Evolutionary conservation across 2,329 filamentous ascomycete genomes (phyloP).

Genomic region (Periconia sp.): DNA sequence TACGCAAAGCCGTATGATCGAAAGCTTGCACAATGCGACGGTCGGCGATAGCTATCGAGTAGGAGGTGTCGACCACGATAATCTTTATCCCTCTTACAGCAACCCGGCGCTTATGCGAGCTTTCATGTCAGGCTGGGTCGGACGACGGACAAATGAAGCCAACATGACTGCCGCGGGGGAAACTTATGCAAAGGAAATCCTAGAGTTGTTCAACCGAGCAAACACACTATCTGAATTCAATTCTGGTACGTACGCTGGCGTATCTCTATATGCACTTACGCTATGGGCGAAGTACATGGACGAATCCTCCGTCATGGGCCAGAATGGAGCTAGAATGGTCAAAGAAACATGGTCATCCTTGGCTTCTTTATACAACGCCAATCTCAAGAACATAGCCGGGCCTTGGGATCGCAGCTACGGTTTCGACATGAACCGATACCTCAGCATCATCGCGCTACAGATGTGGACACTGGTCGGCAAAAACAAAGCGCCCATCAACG

Average conservation of each 20-base stretch:
- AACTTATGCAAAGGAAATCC: constrained; percentile 56
- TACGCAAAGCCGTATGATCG: constrained; percentile 50
- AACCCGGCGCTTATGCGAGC: constrained; percentile 66
- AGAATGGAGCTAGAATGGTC: constrained; percentile 56
- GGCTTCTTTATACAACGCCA: constrained; percentile 58
- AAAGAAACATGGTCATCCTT: constrained; percentile 56
- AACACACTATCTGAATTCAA: constrained; percentile 66
- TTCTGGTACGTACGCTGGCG: constrained; percentile 63
- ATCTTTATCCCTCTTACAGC: constrained; percentile 64
- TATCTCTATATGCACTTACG: constrained; percentile 61
- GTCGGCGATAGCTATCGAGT: constrained; percentile 64
- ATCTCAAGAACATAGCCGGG: constrained; percentile 62
- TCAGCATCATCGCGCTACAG: constrained; percentile 60
- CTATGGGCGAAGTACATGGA: constrained; percentile 64
- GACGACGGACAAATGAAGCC: constrained; percentile 53
- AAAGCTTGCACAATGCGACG: constrained; percentile 58
- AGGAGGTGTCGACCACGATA: constrained; percentile 61
- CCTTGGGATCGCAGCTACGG: constrained; percentile 67
- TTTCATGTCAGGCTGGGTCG: constrained; percentile 62
- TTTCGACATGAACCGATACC: constrained; percentile 65
- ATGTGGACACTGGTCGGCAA: constrained; percentile 62
- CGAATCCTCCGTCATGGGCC: constrained; percentile 55
- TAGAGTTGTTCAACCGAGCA: constrained; percentile 58
- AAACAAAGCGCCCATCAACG: constrained; percentile 37
- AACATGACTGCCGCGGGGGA: constrained; percentile 64